Conservation (phyloP, 371 early-diverging fungal species). For the Mucor indicus region DNA sequence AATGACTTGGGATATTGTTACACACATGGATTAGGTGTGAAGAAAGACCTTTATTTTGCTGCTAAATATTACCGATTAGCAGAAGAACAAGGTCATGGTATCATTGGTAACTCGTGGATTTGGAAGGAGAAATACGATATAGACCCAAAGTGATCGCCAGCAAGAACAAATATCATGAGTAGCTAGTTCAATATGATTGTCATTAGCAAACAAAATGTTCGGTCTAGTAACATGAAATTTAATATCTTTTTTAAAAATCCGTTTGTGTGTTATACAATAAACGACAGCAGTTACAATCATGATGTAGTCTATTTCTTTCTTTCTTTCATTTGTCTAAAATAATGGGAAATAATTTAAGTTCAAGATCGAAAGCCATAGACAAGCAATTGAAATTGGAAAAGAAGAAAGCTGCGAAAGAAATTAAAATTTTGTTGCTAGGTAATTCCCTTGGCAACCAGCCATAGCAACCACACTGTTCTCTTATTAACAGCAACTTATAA, state of each 20-base stretch:
- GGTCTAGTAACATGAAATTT: too few relatives aligned
- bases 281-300: too few relatives aligned
- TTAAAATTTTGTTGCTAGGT: conserved; percentile 94
- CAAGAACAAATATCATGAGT: too few relatives aligned
- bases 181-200: too few relatives aligned
- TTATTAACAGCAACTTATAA: neutral
- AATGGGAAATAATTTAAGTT: conserved; percentile 74
- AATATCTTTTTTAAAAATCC: too few relatives aligned
- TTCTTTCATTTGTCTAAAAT: neutral
- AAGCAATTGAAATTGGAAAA: conserved; percentile 78
- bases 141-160: too few relatives aligned
- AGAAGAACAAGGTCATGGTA: conserved; percentile 72
- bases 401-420: conserved; percentile 73
- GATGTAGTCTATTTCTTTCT: too few relatives aligned
- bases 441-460: too few relatives aligned
- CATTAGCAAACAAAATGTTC: too few relatives aligned
- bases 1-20: conserved; percentile 82
- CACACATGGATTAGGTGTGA: conserved; percentile 78
- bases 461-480: too few relatives aligned
- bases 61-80: conserved; percentile 88
- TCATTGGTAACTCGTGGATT: conserved; percentile 94
- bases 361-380: conserved; percentile 85
- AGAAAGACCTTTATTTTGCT: conserved; percentile 74
- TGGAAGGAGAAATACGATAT: conserved; percentile 79
- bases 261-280: too few relatives aligned